Conservation (phyloP, 31 red algal species). For the Asparagopsis taxiformis region DNA sequence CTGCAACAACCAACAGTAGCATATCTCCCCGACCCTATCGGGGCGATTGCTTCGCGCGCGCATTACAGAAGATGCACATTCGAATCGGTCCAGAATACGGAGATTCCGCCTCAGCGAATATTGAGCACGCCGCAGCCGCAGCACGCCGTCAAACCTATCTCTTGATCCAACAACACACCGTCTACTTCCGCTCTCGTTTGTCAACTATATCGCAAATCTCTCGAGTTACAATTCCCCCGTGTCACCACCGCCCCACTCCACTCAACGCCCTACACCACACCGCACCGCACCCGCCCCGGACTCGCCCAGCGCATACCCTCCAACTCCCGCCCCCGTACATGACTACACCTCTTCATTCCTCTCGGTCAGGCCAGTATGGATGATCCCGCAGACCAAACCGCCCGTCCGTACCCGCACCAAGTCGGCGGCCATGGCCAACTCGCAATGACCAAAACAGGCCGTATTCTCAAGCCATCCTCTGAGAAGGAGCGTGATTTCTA, state of each 20-base stretch:
- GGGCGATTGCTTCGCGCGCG: too few relatives aligned
- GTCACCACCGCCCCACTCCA: background rate
- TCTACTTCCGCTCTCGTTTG: background rate
- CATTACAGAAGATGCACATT: too few relatives aligned
- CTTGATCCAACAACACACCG: background rate
- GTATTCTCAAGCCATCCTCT: constrained; percentile 75
- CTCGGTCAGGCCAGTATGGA: background rate
- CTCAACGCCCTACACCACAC: background rate
- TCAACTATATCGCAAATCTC: background rate
- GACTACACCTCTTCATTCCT: background rate
- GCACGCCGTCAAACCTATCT: too few relatives aligned
- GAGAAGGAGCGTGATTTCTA: constrained; percentile 86
- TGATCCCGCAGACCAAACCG: background rate
- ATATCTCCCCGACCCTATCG: too few relatives aligned
- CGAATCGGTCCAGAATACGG: too few relatives aligned
- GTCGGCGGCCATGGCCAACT: constrained; percentile 95
- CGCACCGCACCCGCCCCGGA: background rate
- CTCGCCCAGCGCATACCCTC: too few relatives aligned
- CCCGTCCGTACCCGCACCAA: constrained; percentile 83
- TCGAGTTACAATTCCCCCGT: background rate
- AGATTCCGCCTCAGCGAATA: too few relatives aligned
- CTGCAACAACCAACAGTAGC: too few relatives aligned
- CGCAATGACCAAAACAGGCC: constrained; percentile 14
- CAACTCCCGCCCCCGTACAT: constrained; percentile 2
- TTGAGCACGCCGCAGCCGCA: too few relatives aligned